Evolutionary conservation across 2,329 filamentous ascomycete species (phyloP), one percentile per base, ranked within the genome.

Genomic region (Ophiocordyceps polyrhachis-furcata): DNA sequence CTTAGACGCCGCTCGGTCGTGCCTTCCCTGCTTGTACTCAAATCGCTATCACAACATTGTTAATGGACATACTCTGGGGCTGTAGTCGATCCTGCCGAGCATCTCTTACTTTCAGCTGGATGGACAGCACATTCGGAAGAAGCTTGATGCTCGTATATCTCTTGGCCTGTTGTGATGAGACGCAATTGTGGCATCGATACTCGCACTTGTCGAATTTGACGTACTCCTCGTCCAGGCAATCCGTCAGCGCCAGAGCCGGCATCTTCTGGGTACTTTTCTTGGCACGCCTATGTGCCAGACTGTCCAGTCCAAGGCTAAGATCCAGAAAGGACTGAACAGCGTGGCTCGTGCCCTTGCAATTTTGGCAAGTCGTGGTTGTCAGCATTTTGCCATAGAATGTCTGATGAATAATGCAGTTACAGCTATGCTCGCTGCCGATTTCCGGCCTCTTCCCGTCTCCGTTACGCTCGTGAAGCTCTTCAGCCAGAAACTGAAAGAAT

Each of bases 401-500:
- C 57, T 89, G 83, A 59, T 96, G 91, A 52, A 96, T 82, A 54
- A 96, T 84, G 62, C 89, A 98, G 47, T 80, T 76, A 67, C 91
- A 96, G 52, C 64, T 74, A 55, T 76, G 73, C 55, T 76, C 73
- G 50, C 69, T 74, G 49, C 66, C 72, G 43, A 58, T 72, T 57
- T 71, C 75, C 28, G 73, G 73, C 52, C 67, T 73, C 56, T 78
- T 80, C 37, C 74, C 73, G 50, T 83, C 79, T 14, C 79, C 79
- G 53, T 88, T 91, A 38, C 86, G 74, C 56, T 83, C 77, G 57
- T 95, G 89, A 15, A 98, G 71, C 54, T 91, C 84, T 64, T 95
- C 89, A 32, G 93, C 81, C 31, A 96, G 74, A 56, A 93, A 95
- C 58, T 94, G 87, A 61, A 95, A 93, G 63, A 93, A 96, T 59